Percentiles rank a stretch among this genome's conserved stretches.
Evolutionary conservation across 805 yeast genomes (phyloP).

Genomic region (Starmerella lactis-condensi): DNA sequence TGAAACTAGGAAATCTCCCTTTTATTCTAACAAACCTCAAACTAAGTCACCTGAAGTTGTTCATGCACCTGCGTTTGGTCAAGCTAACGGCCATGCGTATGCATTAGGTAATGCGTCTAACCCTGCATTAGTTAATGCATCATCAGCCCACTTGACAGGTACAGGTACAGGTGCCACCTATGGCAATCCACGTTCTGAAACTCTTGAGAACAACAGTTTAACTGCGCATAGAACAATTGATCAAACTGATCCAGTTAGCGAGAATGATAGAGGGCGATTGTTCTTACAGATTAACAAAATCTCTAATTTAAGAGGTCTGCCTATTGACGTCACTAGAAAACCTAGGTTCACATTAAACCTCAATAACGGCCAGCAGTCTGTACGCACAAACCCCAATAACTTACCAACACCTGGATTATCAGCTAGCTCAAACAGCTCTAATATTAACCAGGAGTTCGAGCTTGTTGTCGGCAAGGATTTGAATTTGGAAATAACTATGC

Average conservation of each 20-base stretch:
- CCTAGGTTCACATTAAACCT: slow-evolving; percentile 17
- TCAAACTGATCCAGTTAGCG: slow-evolving; percentile 15
- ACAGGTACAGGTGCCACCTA: neutral
- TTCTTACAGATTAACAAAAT: slow-evolving; percentile 17
- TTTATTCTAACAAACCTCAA: neutral
- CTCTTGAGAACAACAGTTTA: neutral
- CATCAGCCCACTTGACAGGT: neutral
- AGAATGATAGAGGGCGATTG: slow-evolving; percentile 17
- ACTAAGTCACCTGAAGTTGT: neutral
- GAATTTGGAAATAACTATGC: slow-evolving; percentile 55
- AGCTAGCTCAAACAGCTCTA: slow-evolving; percentile 9
- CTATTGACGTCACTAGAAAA: slow-evolving; percentile 14
- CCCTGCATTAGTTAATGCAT: neutral
- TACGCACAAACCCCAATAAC: slow-evolving; percentile 14
- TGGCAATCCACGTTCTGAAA: neutral
- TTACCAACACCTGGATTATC: slow-evolving; percentile 12
- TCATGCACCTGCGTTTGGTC: no score
- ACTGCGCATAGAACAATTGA: slow-evolving; percentile 5
- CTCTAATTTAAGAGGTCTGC: slow-evolving; percentile 15
- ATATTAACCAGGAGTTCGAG: slow-evolving; percentile 52
- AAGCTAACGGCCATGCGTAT: neutral
- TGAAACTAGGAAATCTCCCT: no score
- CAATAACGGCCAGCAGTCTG: slow-evolving; percentile 19
- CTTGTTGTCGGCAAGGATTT: slow-evolving; percentile 41
- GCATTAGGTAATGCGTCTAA: neutral